Evolutionary conservation across 1,284 basidiomycete genomes (phyloP).

Genomic region (Ustilago loliicola): DNA sequence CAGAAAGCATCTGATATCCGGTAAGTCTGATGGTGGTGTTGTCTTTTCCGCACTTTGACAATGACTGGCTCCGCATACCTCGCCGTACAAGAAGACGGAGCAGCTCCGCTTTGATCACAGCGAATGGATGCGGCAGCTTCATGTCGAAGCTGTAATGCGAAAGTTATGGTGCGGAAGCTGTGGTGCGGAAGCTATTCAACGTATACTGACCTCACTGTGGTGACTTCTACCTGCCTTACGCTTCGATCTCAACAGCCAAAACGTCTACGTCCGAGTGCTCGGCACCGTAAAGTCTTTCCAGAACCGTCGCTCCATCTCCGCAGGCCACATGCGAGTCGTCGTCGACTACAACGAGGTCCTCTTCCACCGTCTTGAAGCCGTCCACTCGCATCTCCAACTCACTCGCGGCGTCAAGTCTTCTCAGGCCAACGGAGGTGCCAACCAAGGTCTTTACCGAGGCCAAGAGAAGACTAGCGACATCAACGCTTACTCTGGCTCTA

Average conservation of each 20-base stretch:
- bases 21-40: slow-evolving; percentile 30
- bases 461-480: slow-evolving; percentile 36
- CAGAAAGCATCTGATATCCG: slow-evolving; percentile 57
- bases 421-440: slow-evolving; percentile 16
- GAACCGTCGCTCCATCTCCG: slow-evolving; percentile 81
- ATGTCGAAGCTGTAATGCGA: background rate
- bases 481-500: slow-evolving; percentile 49
- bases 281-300: slow-evolving; percentile 91
- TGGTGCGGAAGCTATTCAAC: background rate
- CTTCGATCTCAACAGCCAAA: slow-evolving; percentile 75
- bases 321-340: slow-evolving; percentile 71
- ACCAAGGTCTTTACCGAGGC: slow-evolving; percentile 12
- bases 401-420: slow-evolving; percentile 36
- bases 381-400: slow-evolving; percentile 70
- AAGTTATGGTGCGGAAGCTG: background rate
- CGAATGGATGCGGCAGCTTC: no score
- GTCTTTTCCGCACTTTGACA: background rate
- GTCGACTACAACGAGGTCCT: slow-evolving; percentile 84
- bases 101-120: background rate
- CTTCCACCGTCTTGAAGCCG: slow-evolving; percentile 80
- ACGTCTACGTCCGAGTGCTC: slow-evolving; percentile 84
- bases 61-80: background rate
- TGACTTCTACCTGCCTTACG: background rate
- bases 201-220: slow-evolving; percentile 17
- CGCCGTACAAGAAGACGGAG: background rate